These are phyloP conservation scores for Tremella yokohamensis DNA, from an alignment of 768 basidiomycete species.

Conservation along the genomic window DNA sequence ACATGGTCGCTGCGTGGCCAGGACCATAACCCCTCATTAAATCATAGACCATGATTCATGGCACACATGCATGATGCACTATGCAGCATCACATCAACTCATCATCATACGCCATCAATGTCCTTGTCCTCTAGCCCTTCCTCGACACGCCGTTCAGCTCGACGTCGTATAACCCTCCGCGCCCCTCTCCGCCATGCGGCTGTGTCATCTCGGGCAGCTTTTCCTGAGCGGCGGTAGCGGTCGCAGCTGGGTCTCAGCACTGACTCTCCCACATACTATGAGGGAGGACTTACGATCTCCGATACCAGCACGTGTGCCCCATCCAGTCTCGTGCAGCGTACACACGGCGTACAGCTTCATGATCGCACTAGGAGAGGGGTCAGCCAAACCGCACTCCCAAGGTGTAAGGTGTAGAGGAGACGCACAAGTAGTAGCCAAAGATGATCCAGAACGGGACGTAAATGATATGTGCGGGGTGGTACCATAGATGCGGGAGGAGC, in stretches of 20 bases:
- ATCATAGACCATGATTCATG: not conserved
- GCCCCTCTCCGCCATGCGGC: conserved; percentile 6
- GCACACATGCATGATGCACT: not conserved
- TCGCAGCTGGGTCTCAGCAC: conserved; percentile 27
- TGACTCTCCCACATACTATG: not conserved
- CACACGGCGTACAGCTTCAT: conserved; percentile 91
- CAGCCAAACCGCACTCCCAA: not conserved
- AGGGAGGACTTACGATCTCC: conserved; percentile 59
- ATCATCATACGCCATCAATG: not conserved
- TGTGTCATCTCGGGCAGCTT: conserved; percentile 20
- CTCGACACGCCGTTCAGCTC: conserved; percentile 38
- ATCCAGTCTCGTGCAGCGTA: conserved; percentile 90
- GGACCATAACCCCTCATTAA: conserved; percentile 15
- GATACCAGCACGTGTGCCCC: conserved; percentile 93
- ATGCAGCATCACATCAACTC: not conserved
- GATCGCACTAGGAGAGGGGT: conserved; percentile 57
- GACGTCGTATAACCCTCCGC: conserved; percentile 37
- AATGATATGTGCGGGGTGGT: conserved; percentile 69
- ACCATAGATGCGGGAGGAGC: conserved; percentile 74
- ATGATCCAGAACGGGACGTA: conserved; percentile 81
- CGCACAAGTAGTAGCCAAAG: conserved; percentile 83
- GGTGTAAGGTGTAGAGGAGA: not conserved
- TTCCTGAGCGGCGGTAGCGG: conserved; percentile 41
- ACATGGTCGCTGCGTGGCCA: conserved; percentile 50
- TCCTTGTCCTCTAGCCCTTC: conserved; percentile 3